A percentile compares a stretch with the other conserved stretches of the same genome.
Conservation (phyloP, 345 rosid species). For the Eucalyptus polyanthemos region DNA sequence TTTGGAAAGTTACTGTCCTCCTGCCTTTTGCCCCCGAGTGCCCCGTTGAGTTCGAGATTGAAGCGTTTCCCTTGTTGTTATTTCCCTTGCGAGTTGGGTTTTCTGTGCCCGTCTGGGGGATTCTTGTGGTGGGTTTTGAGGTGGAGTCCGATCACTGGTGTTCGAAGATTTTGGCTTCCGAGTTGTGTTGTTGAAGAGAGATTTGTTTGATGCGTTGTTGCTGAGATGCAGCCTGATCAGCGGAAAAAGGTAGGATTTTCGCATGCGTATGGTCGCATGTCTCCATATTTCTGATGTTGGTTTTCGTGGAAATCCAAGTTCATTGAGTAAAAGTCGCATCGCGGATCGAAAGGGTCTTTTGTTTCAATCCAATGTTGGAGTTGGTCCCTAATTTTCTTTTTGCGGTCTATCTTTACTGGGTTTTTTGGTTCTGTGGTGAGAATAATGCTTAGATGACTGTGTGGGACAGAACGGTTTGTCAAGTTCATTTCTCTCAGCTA, state of each 20-base stretch:
- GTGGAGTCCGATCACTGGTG: neutral
- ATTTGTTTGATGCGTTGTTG: slow-evolving; percentile 26
- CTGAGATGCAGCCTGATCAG: slow-evolving; percentile 89
- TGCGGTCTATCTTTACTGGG: neutral
- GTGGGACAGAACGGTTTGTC: neutral
- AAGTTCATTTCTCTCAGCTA: neutral
- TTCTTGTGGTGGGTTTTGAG: slow-evolving; percentile 10
- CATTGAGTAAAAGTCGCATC: neutral
- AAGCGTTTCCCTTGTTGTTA: neutral
- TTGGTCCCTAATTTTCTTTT: neutral
- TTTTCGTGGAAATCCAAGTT: neutral
- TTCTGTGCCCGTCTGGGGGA: neutral
- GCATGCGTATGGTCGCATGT: neutral
- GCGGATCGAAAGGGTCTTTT: neutral
- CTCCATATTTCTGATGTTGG: neutral
- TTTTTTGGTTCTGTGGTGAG: neutral
- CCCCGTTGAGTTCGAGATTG: neutral
- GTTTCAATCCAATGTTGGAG: neutral
- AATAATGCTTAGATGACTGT: neutral
- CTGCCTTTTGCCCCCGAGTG: neutral
- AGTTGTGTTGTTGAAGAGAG: neutral
- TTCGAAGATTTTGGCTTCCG: neutral
- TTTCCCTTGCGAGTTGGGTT: neutral
- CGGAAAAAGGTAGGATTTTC: slow-evolving; percentile 56
- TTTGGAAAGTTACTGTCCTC: neutral